Evolutionary conservation across 2,329 filamentous ascomycete genomes (phyloP), one percentile per base, ranked within the genome.

Genomic region (Clarireedia monteithiana): DNA sequence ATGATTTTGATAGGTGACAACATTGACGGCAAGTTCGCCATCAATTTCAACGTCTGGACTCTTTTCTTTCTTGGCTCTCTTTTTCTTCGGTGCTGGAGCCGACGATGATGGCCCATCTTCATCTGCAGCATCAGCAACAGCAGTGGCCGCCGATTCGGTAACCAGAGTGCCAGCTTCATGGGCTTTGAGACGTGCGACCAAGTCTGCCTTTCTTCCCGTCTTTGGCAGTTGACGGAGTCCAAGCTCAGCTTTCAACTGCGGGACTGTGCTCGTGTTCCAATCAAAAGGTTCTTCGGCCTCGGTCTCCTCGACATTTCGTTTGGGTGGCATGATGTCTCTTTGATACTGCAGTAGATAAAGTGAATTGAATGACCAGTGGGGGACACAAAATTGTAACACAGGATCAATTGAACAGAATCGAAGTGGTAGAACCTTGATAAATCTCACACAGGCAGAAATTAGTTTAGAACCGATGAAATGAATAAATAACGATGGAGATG

Each of bases 211-310:
- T 48, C 88, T 76, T 5, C 87, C 87, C 17, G 80, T 79, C 58
- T 82, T 78, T 4, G 83, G 74, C 36, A 90, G 77, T 20, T 83
- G 82, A 59, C 86, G 82, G 54, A 75, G 75, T 70, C 86, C 88
- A 48, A 90, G 77, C 73, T 89, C 85, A n/a, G 81, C 80, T 70
- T 86, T 87, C 60, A 91, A 77, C 65, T 89, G 84, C 30, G 82
- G 76, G 58, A 91, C 87, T 70, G 86, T 89, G 67, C 83, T 77
- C 68, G 72, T 73, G 48, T 65, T 72, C 65, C 76, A 79, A 59
- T 77, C 74, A 4, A 39, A 17, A 5, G 40, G 14, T 34, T 53
- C 58, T 14, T 48, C 48, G 12, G 50, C n/a, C 20, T 53, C 50
- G 14, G 26, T 46, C 14, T 47, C 44, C 30, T 26, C 9, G 17